phyloP scores from a whole-genome alignment of 805 yeast species.

The Alloascoidea hylecoeti region DNA sequence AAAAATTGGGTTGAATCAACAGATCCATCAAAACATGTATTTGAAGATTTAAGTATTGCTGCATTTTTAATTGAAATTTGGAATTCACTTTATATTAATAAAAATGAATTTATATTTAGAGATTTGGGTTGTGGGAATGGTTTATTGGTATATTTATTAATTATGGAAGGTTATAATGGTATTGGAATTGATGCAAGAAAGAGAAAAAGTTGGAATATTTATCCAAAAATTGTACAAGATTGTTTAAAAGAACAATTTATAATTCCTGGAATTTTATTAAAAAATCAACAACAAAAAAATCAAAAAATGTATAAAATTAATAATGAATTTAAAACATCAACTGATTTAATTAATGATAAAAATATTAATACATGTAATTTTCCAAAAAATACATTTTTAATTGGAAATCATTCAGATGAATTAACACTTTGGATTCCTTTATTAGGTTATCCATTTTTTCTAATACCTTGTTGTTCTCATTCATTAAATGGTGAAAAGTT shows the following conservation, averaged over 20 bases:
- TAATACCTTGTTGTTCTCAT: conserved; percentile 93
- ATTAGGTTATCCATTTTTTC: conserved; percentile 75
- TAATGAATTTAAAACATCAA: conserved; percentile 1
- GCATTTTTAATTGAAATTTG: conserved; percentile 86
- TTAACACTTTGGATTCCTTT: conserved; percentile 92
- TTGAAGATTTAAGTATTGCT: conserved; percentile 92
- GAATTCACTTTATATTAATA: conserved; percentile 32
- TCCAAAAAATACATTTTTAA: conserved; percentile 60
- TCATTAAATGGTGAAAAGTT: conserved; percentile 62
- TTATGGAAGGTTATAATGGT: conserved; percentile 71
- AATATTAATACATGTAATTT: conserved; percentile 27
- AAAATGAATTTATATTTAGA: conserved; percentile 47
- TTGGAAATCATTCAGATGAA: conserved; percentile 94
- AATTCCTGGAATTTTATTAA: conserved; percentile 59
- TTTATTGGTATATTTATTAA: conserved; percentile 57
- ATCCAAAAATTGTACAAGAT: conserved; percentile 48
- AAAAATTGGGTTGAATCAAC: conserved; percentile 88
- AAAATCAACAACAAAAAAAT: conserved; percentile 11
- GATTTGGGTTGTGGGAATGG: conserved; percentile 97
- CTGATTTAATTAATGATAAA: not conserved
- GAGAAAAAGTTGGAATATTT: conserved; percentile 76
- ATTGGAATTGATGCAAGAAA: conserved; percentile 82
- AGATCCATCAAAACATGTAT: conserved; percentile 90
- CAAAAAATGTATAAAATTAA: not conserved
- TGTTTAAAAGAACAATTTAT: conserved; percentile 63